Percentiles rank a stretch among this genome's conserved stretches.
Conservation (phyloP, 2,329 filamentous ascomycete genomes). For the Hypomyces perniciosus region DNA sequence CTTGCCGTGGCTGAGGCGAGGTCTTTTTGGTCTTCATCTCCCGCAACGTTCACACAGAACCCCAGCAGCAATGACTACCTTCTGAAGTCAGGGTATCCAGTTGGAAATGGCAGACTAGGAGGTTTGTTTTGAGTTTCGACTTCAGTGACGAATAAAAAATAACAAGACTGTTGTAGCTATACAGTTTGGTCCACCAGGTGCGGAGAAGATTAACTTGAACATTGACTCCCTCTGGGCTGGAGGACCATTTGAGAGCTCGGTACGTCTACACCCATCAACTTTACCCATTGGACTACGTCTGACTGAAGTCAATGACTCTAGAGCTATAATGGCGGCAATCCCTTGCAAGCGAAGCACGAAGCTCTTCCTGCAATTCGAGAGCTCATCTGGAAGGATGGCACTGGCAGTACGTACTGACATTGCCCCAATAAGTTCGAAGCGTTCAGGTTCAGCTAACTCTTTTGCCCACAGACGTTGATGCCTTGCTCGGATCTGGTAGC, state of each 20-base stretch:
- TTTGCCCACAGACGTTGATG: constrained; percentile 4
- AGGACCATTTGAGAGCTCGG: constrained; percentile 11
- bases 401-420: constrained; percentile 7
- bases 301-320: background rate
- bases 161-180: constrained; percentile 4
- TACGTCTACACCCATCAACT: constrained; percentile 4
- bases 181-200: constrained; percentile 9
- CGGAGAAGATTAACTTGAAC: constrained; percentile 9
- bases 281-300: background rate
- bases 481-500: constrained; percentile 4
- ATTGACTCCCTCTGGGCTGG: constrained; percentile 14
- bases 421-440: background rate
- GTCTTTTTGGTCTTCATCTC: constrained; percentile 5
- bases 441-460: background rate
- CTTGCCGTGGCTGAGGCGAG: background rate
- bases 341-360: background rate
- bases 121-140: background rate
- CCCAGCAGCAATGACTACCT: constrained; percentile 2
- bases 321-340: constrained; percentile 13
- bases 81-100: constrained; percentile 5
- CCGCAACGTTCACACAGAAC: constrained; percentile 1
- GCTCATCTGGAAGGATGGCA: constrained; percentile 12
- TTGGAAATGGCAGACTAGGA: constrained; percentile 11
- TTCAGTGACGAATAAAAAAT: background rate
- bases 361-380: constrained; percentile 9